Base-by-base conservation (phyloP, 768 basidiomycete species). In the Cyathus striatus region DNA sequence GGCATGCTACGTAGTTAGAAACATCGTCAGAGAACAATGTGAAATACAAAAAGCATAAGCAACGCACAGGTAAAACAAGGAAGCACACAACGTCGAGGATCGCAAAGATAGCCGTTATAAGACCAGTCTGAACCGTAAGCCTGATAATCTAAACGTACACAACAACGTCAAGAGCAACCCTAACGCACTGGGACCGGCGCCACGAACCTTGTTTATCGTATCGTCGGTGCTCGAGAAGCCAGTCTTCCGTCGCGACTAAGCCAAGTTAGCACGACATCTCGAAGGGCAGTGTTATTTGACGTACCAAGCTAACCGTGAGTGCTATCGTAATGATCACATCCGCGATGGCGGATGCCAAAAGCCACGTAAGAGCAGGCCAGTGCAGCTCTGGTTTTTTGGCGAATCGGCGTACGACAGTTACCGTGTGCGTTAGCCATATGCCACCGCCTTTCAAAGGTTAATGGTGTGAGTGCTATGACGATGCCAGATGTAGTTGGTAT, bases 271-370 rank as follows among this genome's bases (percentile, higher is more conserved):
- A 20, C 4, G 7, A 22, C 23, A 30, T 22, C 22, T 27, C n/a
- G 23, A n/a, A 6, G 33, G 7, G 18, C 23, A 34, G 32, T 17
- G 22, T 22, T 23, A 37, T 26, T 38, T 17, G 23, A 54, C 67
- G 17, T 46, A 75, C 76, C 56, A 79, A 53, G 26, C 62, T 67
- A 38, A 60, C 50, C 5, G 69, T 68, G 5, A 79, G 61, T 1
- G 64, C 47, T 0, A 53, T 42, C 1, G 78, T 70, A 38, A 80
- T 79, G 7, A 75, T 47, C 6, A 71, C 48, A 51, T 79, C 79
- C 9, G 69, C 66, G 9, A 65, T 55, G 4, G 68, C 69, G 10
- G 73, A 65, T 0, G 68, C 53, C 14, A 65, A 50, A 23, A 79
- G 66, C 76, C 78, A 79, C 1, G 59, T 44, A 16, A 69, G 55